A percentile compares a stretch with the other conserved stretches of the same genome.
phyloP scores from a whole-genome alignment of 495 filamentous ascomycete genomes.

The Apodospora peruviana region DNA sequence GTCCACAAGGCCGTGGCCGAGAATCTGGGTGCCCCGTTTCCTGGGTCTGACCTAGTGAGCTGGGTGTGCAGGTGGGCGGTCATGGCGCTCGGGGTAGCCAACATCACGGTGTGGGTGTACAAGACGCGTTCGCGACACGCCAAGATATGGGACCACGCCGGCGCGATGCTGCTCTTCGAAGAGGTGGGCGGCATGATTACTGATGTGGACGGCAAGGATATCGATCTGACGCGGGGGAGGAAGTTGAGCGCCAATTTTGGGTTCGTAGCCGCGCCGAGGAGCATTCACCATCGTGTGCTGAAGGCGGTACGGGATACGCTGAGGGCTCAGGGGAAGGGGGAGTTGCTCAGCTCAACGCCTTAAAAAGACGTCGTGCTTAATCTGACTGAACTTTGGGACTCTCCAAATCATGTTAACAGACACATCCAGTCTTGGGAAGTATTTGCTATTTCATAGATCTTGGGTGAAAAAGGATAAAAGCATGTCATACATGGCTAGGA shows the following conservation, averaged over 20 bases:
- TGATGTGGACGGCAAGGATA: conserved; percentile 52
- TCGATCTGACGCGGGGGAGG: conserved; percentile 40
- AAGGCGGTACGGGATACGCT: conserved; percentile 26
- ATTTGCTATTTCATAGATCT: no score
- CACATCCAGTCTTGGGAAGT: no score
- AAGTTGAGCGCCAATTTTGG: conserved; percentile 43
- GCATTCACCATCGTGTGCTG: conserved; percentile 31
- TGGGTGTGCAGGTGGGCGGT: conserved; percentile 61
- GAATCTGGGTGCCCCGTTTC: conserved; percentile 41
- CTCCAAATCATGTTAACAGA: no score
- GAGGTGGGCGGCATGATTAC: conserved; percentile 60
- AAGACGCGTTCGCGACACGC: conserved; percentile 43
- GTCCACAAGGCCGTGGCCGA: conserved; percentile 44
- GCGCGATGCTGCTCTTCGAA: conserved; percentile 61
- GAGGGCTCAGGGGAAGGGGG: conserved; percentile 14
- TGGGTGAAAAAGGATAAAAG: no score
- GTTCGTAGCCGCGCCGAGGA: conserved; percentile 40
- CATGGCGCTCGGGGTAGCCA: conserved; percentile 54
- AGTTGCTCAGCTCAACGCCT: no score
- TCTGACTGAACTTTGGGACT: no score
- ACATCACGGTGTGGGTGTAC: conserved; percentile 59
- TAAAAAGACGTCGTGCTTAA: no score
- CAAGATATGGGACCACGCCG: conserved; percentile 71
- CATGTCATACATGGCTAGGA: no score
- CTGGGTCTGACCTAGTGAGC: conserved; percentile 52